Evolutionary conservation across 2,329 filamentous ascomycete genomes (phyloP).

Genomic region (Clarireedia monteithiana): DNA sequence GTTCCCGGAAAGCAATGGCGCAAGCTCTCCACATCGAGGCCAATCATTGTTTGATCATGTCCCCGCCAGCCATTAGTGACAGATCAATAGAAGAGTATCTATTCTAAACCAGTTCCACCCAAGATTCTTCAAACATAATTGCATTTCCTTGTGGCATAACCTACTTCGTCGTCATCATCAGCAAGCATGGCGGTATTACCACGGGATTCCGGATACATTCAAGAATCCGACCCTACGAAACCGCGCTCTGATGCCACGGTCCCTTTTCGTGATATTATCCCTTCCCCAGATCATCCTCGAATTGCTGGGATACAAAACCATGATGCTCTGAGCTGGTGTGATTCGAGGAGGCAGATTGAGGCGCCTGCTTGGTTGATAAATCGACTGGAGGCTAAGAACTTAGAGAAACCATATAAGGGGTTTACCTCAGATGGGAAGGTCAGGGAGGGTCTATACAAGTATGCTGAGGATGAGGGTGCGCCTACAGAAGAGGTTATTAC

Average conservation of each 20-base stretch:
- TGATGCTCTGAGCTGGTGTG: slow-evolving; percentile 24
- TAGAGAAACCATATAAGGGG: slow-evolving; percentile 26
- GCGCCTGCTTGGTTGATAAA: slow-evolving; percentile 28
- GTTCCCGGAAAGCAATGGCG: not conserved
- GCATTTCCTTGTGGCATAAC: slow-evolving; percentile 1
- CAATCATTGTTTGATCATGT: not conserved
- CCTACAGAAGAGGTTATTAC: slow-evolving; percentile 21
- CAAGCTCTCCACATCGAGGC: slow-evolving; percentile 2
- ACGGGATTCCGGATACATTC: slow-evolving; percentile 21
- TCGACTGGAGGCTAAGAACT: slow-evolving; percentile 24
- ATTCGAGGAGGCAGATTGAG: slow-evolving; percentile 25
- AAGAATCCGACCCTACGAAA: slow-evolving; percentile 20
- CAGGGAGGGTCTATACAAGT: slow-evolving; percentile 20
- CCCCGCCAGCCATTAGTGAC: not conserved
- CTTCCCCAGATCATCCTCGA: slow-evolving; percentile 18
- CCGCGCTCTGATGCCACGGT: slow-evolving; percentile 25
- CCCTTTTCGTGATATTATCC: slow-evolving; percentile 24
- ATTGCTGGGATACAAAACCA: slow-evolving; percentile 25
- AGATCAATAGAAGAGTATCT: not conserved
- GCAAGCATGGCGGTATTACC: slow-evolving; percentile 20
- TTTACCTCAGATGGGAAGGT: slow-evolving; percentile 26
- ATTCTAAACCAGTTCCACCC: not conserved
- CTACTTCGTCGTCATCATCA: not conserved
- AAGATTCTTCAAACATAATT: not conserved
- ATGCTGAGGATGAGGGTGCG: slow-evolving; percentile 25